phyloP scores from a whole-genome alignment of 139 green algal species.

The Chlamydomonas incerta region DNA sequence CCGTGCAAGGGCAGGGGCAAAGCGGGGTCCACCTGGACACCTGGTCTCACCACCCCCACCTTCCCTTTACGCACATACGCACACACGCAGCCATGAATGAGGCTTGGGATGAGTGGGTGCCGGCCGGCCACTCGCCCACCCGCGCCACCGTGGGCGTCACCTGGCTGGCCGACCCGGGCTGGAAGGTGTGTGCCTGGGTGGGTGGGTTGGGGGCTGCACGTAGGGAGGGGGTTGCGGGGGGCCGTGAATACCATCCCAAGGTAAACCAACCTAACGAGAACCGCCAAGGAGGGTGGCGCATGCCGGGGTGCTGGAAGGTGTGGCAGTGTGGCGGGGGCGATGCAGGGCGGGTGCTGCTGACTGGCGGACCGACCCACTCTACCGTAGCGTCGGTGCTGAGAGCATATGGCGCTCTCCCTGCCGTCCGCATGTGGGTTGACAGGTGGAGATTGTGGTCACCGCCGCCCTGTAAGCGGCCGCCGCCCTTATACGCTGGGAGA shows the following conservation, averaged over 20 bases:
- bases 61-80: no score
- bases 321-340: not conserved
- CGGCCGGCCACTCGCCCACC: conserved; percentile 22
- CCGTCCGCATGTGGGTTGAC: not conserved
- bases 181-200: conserved; percentile 27
- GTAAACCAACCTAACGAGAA: not conserved
- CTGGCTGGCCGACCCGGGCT: conserved; percentile 48
- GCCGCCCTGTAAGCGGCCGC: conserved; percentile 3
- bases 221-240: not conserved
- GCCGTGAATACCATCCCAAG: no score
- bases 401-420: no score
- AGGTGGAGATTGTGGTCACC: conserved; percentile 35
- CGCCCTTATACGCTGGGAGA: no score
- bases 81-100: conserved; percentile 25
- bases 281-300: no score
- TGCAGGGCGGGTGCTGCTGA: no score
- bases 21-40: no score
- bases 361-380: no score
- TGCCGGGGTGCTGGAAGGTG: not conserved
- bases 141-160: conserved; percentile 43
- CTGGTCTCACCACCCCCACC: no score
- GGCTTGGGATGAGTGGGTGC: conserved; percentile 50
- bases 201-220: no score
- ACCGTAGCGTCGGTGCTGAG: no score
- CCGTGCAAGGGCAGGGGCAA: no score